Evolutionary conservation across 331 rosid genomes (phyloP).

Genomic region (Pyrus hybrid): DNA sequence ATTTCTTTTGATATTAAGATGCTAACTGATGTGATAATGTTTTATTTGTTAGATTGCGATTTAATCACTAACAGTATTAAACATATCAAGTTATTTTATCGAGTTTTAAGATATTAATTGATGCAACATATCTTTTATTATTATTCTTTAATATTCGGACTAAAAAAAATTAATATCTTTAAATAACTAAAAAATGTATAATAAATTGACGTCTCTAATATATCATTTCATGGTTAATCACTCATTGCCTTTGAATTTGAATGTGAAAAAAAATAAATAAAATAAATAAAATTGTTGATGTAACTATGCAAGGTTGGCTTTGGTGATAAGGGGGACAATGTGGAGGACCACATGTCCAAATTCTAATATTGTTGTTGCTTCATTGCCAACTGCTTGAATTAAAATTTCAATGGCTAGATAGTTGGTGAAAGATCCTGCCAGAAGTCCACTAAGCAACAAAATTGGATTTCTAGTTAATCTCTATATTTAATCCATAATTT

Average conservation of each 20-base stretch:
- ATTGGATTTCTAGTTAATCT: slow-evolving; percentile 9
- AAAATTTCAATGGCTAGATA: slow-evolving; percentile 50
- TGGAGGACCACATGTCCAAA: slow-evolving; percentile 24
- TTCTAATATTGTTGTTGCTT: neutral
- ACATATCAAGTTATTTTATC: too few species aligned
- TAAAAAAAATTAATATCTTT: too few species aligned
- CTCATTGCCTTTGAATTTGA: neutral
- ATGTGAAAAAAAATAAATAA: neutral
- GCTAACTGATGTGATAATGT: too few species aligned
- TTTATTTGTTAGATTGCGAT: too few species aligned
- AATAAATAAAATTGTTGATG: neutral
- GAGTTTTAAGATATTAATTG: too few species aligned
- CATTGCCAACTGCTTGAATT: slow-evolving; percentile 12
- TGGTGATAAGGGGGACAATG: slow-evolving; percentile 16
- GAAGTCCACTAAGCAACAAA: slow-evolving; percentile 72
- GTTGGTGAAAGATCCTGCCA: slow-evolving; percentile 58
- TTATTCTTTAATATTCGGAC: neutral
- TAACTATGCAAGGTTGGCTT: neutral
- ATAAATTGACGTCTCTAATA: neutral
- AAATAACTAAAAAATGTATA: neutral
- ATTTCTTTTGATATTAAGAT: too few species aligned
- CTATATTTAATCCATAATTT: neutral
- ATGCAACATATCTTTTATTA: too few species aligned
- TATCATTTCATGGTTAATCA: neutral
- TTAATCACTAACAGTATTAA: too few species aligned